Conservation (phyloP, 495 filamentous ascomycete genomes). For the Niebla homalea region DNA sequence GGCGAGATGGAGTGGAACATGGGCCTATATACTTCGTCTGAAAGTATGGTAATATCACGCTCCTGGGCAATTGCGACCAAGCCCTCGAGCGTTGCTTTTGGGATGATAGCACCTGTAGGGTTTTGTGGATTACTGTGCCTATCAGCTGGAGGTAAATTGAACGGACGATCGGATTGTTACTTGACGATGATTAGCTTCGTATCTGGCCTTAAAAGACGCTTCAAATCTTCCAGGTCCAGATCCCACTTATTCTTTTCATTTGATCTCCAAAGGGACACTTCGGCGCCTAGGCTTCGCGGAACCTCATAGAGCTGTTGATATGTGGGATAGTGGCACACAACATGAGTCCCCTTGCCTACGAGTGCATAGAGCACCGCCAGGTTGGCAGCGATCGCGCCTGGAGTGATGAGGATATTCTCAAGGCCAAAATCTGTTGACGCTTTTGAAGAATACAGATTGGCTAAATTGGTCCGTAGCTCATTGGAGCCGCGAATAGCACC, state of each 20-base stretch:
- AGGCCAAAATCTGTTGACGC: slow-evolving; percentile 31
- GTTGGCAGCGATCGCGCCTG: slow-evolving; percentile 77
- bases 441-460: slow-evolving; percentile 49
- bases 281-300: slow-evolving; percentile 63
- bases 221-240: slow-evolving; percentile 53
- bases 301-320: slow-evolving; percentile 81
- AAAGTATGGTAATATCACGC: slow-evolving; percentile 52
- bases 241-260: slow-evolving; percentile 51
- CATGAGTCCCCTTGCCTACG: slow-evolving; percentile 69
- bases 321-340: slow-evolving; percentile 79
- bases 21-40: slow-evolving; percentile 80
- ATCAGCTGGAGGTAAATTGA: slow-evolving; percentile 3
- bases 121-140: slow-evolving; percentile 71
- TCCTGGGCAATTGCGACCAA: slow-evolving; percentile 52
- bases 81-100: slow-evolving; percentile 41
- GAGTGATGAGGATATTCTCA: slow-evolving; percentile 63
- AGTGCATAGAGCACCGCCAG: slow-evolving; percentile 64
- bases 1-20: slow-evolving; percentile 67
- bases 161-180: slow-evolving; percentile 19
- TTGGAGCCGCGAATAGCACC: slow-evolving; percentile 59
- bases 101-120: slow-evolving; percentile 64
- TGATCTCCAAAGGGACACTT: slow-evolving; percentile 70
- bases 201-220: slow-evolving; percentile 52
- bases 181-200: slow-evolving; percentile 64
- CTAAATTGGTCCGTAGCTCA: slow-evolving; percentile 46